These are phyloP conservation scores for Glaciozyma antarctica DNA, from an alignment of 768 basidiomycete genomes.

Conservation along the genomic window DNA sequence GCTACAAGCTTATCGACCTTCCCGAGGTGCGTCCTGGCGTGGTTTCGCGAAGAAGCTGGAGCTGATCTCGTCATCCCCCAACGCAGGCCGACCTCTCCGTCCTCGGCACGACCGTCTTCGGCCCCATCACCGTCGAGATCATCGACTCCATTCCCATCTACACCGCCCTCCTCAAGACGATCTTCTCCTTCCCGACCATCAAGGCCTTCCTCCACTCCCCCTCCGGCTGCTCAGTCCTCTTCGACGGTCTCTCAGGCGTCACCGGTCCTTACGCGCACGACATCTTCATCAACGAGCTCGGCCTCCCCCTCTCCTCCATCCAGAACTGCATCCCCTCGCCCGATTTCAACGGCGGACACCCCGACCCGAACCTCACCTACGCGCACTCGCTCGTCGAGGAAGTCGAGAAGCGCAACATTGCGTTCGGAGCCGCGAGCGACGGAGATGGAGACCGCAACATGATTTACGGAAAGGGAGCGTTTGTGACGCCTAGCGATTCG, in stretches of 20 bases:
- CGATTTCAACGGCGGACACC: constrained; percentile 95
- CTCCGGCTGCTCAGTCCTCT: constrained; percentile 70
- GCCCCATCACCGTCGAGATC: constrained; percentile 73
- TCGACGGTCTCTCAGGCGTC: constrained; percentile 92
- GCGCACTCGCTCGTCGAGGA: constrained; percentile 85
- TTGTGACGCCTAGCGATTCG: constrained; percentile 94
- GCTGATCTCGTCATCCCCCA: background rate
- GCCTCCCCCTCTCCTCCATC: constrained; percentile 64
- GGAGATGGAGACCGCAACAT: constrained; percentile 98
- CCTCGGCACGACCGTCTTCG: constrained; percentile 67
- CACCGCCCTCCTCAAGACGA: constrained; percentile 64
- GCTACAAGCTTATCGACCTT: constrained; percentile 74
- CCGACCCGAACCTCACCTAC: constrained; percentile 96
- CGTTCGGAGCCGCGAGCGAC: constrained; percentile 92
- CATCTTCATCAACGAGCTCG: constrained; percentile 73
- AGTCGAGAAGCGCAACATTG: constrained; percentile 75
- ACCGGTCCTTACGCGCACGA: constrained; percentile 91
- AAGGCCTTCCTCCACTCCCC: constrained; percentile 69
- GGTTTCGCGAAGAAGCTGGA: background rate
- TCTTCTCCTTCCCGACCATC: constrained; percentile 93
- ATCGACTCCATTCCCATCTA: constrained; percentile 94
- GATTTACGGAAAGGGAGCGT: constrained; percentile 97
- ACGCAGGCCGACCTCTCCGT: constrained; percentile 70
- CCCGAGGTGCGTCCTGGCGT: constrained; percentile 50
- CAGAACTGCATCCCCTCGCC: constrained; percentile 88